Percentiles rank a stretch among this genome's conserved stretches.
Evolutionary conservation across 2,329 filamentous ascomycete species (phyloP).

Genomic region (Verticillium longisporum): DNA sequence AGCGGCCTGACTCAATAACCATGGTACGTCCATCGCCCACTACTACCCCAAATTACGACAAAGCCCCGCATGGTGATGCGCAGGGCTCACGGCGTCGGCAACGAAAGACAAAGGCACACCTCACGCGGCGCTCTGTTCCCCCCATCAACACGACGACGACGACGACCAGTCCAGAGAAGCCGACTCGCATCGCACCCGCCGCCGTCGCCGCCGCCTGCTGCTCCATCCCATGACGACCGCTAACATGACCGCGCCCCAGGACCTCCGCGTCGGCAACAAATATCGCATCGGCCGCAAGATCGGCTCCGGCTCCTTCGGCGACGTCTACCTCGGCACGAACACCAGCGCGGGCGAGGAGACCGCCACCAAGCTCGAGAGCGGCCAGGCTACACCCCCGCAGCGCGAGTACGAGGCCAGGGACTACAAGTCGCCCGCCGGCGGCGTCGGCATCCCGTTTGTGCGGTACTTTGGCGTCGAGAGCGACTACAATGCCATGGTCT

Average conservation of each 20-base stretch:
- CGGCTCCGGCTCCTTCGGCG: conserved; percentile 93
- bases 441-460: conserved; percentile 96
- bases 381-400: conserved; percentile 99
- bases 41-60: neutral
- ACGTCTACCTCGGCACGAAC: conserved; percentile 98
- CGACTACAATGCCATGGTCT: conserved; percentile 99
- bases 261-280: conserved; percentile 98
- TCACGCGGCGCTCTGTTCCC: neutral
- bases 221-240: too few relatives aligned
- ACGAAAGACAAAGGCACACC: neutral
- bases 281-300: conserved; percentile 99
- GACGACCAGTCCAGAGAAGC: too few relatives aligned
- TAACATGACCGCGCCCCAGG: conserved; percentile 42
- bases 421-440: conserved; percentile 83
- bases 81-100: neutral
- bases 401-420: conserved; percentile 98
- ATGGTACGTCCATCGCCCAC: neutral
- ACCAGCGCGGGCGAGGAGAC: conserved; percentile 99
- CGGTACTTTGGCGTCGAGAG: conserved; percentile 99
- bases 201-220: neutral
- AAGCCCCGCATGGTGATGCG: neutral
- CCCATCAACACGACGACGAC: too few relatives aligned
- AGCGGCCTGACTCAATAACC: neutral
- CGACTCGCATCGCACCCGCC: too few relatives aligned
- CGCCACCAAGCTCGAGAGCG: conserved; percentile 98